Base-by-base conservation (phyloP, 2,329 filamentous ascomycete genomes). In the Coniochaeta pulveracea region DNA sequence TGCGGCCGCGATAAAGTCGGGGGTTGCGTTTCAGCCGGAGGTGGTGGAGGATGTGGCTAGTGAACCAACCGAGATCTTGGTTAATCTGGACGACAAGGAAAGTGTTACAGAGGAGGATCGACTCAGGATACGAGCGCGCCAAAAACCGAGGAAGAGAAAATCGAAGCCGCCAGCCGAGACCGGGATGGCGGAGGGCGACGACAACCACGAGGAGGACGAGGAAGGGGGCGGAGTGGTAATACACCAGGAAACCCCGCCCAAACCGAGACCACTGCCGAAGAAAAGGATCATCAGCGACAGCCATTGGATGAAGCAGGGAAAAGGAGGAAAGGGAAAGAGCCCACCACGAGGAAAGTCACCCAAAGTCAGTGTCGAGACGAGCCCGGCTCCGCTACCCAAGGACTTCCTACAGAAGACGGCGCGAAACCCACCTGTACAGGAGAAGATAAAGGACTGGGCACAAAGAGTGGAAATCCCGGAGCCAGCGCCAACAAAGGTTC, bases 221-320 rank as follows among this genome's bases (percentile, higher is more conserved):
- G 37, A 40, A 9, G 31, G 44, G 25, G 41, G 41, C 8, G 40
- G 35, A 15, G 34, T 38, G 21, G 18, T 35, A 19, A 53, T 56
- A 31, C 39, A 50, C 34, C 42, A 49, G 26, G 47, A 54, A 7
- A 17, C 21, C 12, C 19, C 30, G 4, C 39, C 62, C 50, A 50
- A 61, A 57, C 45, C 66, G 57, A 50, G 75, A 34, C 55, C 65
- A 32, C 74, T 84, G 28, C 89, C 89, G 11, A 86, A 85, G 59
- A 95, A 93, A 66, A 76, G 88, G 41, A 85, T 96, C 34, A 76
- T 95, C 40, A 95, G 88, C 52, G 89, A 96, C 58, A 81, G 83
- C 35, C 84, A 94, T 58, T 96, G 89, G 83, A 75, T 75, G 57
- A 78, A 76, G 49, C 46, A 48, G 38, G 55, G 58, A 53, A 71